Evolutionary conservation across 2,329 filamentous ascomycete genomes (phyloP).

Genomic region (Diaporthe aspalathi): DNA sequence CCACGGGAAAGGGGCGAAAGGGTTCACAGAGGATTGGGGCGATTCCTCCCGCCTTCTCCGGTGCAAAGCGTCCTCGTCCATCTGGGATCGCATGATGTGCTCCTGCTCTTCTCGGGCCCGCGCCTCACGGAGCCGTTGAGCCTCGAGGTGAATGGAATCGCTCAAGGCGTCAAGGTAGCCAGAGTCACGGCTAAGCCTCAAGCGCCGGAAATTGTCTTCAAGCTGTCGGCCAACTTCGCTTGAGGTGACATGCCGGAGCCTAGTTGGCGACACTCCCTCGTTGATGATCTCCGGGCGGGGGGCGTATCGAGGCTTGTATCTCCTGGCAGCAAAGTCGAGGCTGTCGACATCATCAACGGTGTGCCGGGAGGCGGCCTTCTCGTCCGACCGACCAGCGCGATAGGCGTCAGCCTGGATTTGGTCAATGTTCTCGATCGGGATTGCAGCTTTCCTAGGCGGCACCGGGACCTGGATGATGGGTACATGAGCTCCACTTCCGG

Average conservation of each 20-base stretch:
- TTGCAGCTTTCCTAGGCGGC: slow-evolving; percentile 2
- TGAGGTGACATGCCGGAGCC: slow-evolving; percentile 23
- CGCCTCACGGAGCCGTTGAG: slow-evolving; percentile 1
- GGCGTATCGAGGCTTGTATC: slow-evolving; percentile 21
- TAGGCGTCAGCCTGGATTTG: slow-evolving; percentile 26
- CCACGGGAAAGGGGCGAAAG: neutral
- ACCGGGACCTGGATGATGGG: slow-evolving; percentile 15
- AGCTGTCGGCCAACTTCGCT: slow-evolving; percentile 37
- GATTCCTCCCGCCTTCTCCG: slow-evolving; percentile 22
- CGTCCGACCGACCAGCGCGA: slow-evolving; percentile 19
- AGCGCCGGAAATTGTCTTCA: slow-evolving; percentile 1
- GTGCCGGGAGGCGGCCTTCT: slow-evolving; percentile 22
- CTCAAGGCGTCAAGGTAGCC: slow-evolving; percentile 1
- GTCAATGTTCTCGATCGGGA: slow-evolving; percentile 16
- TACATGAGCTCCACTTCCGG: slow-evolving; percentile 20
- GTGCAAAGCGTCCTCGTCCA: slow-evolving; percentile 4
- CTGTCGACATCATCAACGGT: neutral
- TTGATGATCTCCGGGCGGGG: slow-evolving; percentile 15
- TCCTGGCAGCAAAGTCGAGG: slow-evolving; percentile 17
- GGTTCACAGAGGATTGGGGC: neutral
- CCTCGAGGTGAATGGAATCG: neutral
- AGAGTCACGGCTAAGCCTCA: neutral
- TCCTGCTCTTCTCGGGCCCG: slow-evolving; percentile 33
- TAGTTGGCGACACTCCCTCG: neutral
- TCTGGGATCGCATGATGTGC: neutral